These are phyloP conservation scores for Grosmannia clavigera DNA, from an alignment of 2,329 filamentous ascomycete genomes.

Conservation along the genomic window DNA sequence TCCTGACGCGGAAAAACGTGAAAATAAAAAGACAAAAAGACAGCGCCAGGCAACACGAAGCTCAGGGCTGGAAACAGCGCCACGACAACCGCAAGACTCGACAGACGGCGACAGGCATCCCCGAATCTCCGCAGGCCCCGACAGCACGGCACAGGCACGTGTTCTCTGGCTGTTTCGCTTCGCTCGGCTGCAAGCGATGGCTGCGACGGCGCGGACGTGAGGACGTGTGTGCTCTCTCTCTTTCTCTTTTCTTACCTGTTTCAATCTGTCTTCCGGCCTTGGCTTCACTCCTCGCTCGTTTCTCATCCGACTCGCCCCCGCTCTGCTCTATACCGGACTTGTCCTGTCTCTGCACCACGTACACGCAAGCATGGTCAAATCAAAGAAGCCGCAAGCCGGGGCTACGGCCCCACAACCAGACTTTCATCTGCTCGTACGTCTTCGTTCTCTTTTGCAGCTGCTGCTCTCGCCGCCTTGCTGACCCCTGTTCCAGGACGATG, in stretches of 20 bases:
- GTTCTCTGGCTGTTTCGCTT: background rate
- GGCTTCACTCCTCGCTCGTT: background rate
- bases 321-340: background rate
- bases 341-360: background rate
- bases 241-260: background rate
- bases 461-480: background rate
- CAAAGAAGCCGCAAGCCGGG: background rate
- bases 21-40: background rate
- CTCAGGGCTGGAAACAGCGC: background rate
- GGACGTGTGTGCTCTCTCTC: conserved; percentile 4
- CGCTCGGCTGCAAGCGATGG: conserved; percentile 7
- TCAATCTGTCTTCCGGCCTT: background rate
- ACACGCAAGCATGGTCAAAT: background rate
- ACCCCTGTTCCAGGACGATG: conserved; percentile 38
- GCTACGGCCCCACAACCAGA: conserved; percentile 1
- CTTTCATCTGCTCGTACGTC: conserved; percentile 7
- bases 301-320: background rate
- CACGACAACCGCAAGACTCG: background rate
- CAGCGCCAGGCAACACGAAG: background rate
- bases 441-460: background rate
- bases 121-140: background rate
- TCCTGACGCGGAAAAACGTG: background rate
- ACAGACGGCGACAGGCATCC: background rate
- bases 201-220: conserved; percentile 11
- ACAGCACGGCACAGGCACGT: background rate